A percentile compares a stretch with the other conserved stretches of the same genome.
phyloP scores from a whole-genome alignment of 2,329 filamentous ascomycete species.

The Fusarium graminum region DNA sequence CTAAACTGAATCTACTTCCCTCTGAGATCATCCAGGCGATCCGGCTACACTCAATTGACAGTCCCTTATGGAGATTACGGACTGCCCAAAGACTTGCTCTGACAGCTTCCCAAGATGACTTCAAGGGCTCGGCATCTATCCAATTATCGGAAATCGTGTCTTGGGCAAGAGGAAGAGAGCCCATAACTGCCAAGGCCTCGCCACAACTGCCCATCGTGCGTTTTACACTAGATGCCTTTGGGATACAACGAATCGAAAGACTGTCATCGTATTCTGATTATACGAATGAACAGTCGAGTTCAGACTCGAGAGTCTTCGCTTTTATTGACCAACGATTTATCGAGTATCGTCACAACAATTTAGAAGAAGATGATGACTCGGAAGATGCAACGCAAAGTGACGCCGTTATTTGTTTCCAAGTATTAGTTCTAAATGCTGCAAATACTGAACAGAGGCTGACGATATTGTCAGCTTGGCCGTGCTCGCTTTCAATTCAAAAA shows the following conservation, averaged over 20 bases:
- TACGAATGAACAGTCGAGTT: not conserved
- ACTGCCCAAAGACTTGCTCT: not conserved
- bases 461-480: not conserved
- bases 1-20: not conserved
- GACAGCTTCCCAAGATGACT: not conserved
- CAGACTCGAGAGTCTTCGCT: not conserved
- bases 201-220: not conserved
- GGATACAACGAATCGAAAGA: slow-evolving; percentile 5
- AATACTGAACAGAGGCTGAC: not conserved
- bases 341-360: not conserved
- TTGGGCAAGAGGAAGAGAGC: not conserved
- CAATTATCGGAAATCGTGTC: not conserved
- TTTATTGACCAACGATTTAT: not conserved
- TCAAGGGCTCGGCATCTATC: not conserved
- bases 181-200: not conserved
- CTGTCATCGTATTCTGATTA: not conserved
- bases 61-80: not conserved
- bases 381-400: not conserved
- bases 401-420: not conserved
- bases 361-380: not conserved
- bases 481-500: not conserved
- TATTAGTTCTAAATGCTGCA: not conserved
- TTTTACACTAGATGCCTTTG: not conserved
- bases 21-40: not conserved
- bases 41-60: not conserved